Percentiles rank a stretch among this genome's conserved stretches.
Conservation (phyloP, 1,139 yeast species). For the Sugiyamaella xylanicola region DNA sequence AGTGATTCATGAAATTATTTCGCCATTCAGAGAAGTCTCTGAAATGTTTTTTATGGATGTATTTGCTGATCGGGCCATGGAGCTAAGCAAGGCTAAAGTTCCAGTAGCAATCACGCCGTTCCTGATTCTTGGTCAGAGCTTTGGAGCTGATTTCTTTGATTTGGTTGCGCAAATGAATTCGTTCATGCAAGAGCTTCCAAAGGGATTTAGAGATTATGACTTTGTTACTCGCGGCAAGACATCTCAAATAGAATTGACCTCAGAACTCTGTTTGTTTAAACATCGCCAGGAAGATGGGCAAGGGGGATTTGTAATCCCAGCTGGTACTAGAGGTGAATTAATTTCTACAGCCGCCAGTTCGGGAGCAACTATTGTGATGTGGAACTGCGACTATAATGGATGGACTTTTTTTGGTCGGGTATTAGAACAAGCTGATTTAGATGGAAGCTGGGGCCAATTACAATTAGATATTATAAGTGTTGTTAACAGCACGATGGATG, state of each 20-base stretch:
- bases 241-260: conserved; percentile 45
- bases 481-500: conserved; percentile 52
- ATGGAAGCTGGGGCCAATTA: conserved; percentile 46
- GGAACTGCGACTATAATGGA: conserved; percentile 75
- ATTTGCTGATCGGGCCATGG: conserved; percentile 57
- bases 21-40: conserved; percentile 58
- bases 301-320: conserved; percentile 47
- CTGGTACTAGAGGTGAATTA: conserved; percentile 72
- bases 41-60: conserved; percentile 60
- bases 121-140: conserved; percentile 56
- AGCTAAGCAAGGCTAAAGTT: conserved; percentile 68
- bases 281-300: conserved; percentile 47
- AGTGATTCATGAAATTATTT: conserved; percentile 54
- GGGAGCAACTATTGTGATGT: conserved; percentile 54
- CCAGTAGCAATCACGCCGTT: conserved; percentile 71
- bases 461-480: conserved; percentile 56
- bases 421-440: conserved; percentile 58
- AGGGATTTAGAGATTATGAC: conserved; percentile 41
- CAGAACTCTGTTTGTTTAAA: conserved; percentile 46
- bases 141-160: conserved; percentile 61
- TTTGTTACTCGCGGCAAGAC: conserved; percentile 20
- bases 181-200: conserved; percentile 52
- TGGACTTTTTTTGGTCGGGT: conserved; percentile 85
- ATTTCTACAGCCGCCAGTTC: conserved; percentile 46
- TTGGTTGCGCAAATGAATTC: conserved; percentile 63